A percentile compares a stretch with the other conserved stretches of the same genome.
Evolutionary conservation across 2,329 filamentous ascomycete genomes (phyloP).

Genomic region (Fusarium sp.): DNA sequence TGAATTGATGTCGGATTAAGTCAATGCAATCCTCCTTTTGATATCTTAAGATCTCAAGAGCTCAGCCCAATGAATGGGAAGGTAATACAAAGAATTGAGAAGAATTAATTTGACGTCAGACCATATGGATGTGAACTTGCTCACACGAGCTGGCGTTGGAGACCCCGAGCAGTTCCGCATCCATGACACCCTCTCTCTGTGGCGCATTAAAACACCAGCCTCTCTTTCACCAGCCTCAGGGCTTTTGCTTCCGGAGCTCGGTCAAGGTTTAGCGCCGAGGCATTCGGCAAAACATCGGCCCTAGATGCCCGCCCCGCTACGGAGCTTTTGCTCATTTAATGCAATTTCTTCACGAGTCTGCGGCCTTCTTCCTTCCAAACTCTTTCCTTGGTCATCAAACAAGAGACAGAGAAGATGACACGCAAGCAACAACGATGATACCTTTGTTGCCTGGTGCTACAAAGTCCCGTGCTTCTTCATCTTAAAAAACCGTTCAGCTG

Average conservation of each 20-base stretch:
- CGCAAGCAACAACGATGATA: conserved; percentile 48
- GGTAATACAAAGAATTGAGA: background rate
- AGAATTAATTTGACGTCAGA: conserved; percentile 22
- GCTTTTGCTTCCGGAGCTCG: conserved; percentile 1
- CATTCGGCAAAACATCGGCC: conserved; percentile 28
- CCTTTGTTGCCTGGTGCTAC: conserved; percentile 43
- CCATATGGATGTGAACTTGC: conserved; percentile 25
- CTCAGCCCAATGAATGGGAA: background rate
- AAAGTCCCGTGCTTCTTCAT: conserved; percentile 34
- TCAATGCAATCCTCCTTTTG: background rate
- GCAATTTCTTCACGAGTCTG: conserved; percentile 31
- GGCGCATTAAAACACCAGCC: conserved; percentile 25
- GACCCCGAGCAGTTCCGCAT: conserved; percentile 31
- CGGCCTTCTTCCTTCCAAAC: conserved; percentile 31
- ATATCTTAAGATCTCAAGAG: background rate
- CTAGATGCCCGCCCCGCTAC: conserved; percentile 36
- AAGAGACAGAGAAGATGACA: conserved; percentile 45
- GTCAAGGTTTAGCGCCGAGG: background rate
- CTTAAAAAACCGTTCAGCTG: conserved; percentile 24
- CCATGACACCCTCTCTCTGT: conserved; percentile 28
- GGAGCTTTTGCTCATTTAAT: conserved; percentile 38
- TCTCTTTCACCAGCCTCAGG: conserved; percentile 11
- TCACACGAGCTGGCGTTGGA: conserved; percentile 18
- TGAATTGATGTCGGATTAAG: background rate
- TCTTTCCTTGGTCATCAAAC: conserved; percentile 37